A percentile compares a stretch with the other conserved stretches of the same genome.
These are phyloP conservation scores for Penicillium sp. DNA, from an alignment of 2,329 filamentous ascomycete species.

Conservation along the genomic window DNA sequence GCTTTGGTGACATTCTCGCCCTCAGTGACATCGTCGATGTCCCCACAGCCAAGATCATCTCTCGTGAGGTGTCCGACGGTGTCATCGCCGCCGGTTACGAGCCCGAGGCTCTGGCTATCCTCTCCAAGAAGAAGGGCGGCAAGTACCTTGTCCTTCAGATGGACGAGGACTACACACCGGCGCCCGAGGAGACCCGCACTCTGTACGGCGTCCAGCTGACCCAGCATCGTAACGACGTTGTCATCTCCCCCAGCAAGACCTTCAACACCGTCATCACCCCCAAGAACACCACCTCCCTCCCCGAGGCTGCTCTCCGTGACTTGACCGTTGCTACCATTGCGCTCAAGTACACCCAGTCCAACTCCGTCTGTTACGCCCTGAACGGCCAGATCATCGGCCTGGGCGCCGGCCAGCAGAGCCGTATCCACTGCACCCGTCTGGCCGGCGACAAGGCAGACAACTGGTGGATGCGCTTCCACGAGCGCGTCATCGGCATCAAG, in stretches of 20 bases:
- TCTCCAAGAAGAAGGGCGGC: slow-evolving; percentile 97
- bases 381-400: slow-evolving; percentile 93
- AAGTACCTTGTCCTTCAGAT: slow-evolving; percentile 96
- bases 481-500: slow-evolving; percentile 79
- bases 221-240: slow-evolving; percentile 89
- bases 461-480: slow-evolving; percentile 99
- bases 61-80: slow-evolving; percentile 94
- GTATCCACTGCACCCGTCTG: slow-evolving; percentile 96
- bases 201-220: slow-evolving; percentile 86
- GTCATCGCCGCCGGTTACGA: slow-evolving; percentile 89
- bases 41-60: slow-evolving; percentile 94
- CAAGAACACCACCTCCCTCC: slow-evolving; percentile 69
- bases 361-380: slow-evolving; percentile 95
- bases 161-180: slow-evolving; percentile 80
- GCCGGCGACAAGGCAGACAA: slow-evolving; percentile 98
- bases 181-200: slow-evolving; percentile 71
- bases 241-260: slow-evolving; percentile 74
- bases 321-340: slow-evolving; percentile 94
- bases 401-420: slow-evolving; percentile 92
- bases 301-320: slow-evolving; percentile 81
- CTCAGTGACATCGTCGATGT: slow-evolving; percentile 88
- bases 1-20: slow-evolving; percentile 94
- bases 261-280: slow-evolving; percentile 85
- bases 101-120: slow-evolving; percentile 79
- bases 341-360: slow-evolving; percentile 97